Conservation (phyloP, 352 stramenopile species). For the Globisporangium spiculum region DNA sequence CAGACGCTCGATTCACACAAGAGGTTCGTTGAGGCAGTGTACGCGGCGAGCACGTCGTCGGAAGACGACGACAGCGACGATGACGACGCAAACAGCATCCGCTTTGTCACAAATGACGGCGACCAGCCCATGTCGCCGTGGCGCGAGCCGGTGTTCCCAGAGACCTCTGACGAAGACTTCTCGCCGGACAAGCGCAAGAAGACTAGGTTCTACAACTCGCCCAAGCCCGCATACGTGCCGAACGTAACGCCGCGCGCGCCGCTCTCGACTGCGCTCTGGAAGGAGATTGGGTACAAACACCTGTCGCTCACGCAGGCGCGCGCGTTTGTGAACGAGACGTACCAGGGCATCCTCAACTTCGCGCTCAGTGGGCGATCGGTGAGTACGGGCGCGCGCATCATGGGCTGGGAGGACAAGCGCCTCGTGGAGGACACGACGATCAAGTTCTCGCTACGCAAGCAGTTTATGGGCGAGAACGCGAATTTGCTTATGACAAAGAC, state of each 20-base stretch:
- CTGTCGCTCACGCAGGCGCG: slow-evolving; percentile 21
- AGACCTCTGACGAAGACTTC: slow-evolving; percentile 38
- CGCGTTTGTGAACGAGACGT: slow-evolving; percentile 36
- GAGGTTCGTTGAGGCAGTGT: slow-evolving; percentile 38
- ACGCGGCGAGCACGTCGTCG: slow-evolving; percentile 21
- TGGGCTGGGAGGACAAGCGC: slow-evolving; percentile 70
- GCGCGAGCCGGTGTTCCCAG: slow-evolving; percentile 12
- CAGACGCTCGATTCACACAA: slow-evolving; percentile 39
- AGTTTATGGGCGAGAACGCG: slow-evolving; percentile 37
- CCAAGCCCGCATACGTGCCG: slow-evolving; percentile 32
- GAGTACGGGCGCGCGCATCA: slow-evolving; percentile 43
- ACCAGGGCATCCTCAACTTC: slow-evolving; percentile 52
- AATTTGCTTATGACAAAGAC: slow-evolving; percentile 52
- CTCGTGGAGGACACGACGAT: slow-evolving; percentile 47
- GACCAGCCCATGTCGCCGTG: slow-evolving; percentile 19
- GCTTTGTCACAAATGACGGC: slow-evolving; percentile 5
- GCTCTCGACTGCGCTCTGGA: slow-evolving; percentile 5
- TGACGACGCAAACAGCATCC: slow-evolving; percentile 7
- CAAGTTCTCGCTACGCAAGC: slow-evolving; percentile 69
- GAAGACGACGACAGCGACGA: slow-evolving; percentile 17
- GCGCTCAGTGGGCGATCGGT: slow-evolving; percentile 46
- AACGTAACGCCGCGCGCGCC: neutral
- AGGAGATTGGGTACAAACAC: slow-evolving; percentile 15
- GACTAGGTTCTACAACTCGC: slow-evolving; percentile 28
- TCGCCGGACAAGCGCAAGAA: slow-evolving; percentile 29